A percentile compares a stretch with the other conserved stretches of the same genome.
Evolutionary conservation across 352 stramenopile species (phyloP).

Genomic region (Globisporangium irregulare): DNA sequence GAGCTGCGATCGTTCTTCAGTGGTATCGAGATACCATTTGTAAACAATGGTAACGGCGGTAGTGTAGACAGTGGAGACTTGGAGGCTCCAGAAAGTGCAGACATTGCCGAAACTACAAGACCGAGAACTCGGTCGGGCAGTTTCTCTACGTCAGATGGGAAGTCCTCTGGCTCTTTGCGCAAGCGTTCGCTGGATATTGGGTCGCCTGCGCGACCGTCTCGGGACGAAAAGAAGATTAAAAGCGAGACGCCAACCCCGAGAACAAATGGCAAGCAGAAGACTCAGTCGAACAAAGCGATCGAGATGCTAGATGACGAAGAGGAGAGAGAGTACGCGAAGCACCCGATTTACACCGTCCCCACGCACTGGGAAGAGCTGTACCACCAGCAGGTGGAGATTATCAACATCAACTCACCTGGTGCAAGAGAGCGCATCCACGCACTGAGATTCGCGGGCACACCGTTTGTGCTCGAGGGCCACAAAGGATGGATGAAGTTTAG

Average conservation of each 20-base stretch:
- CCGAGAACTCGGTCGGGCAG: slow-evolving; percentile 19
- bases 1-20: slow-evolving; percentile 4
- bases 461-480: slow-evolving; percentile 70
- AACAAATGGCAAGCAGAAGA: slow-evolving; percentile 7
- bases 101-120: background rate
- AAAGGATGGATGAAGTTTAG: slow-evolving; percentile 64
- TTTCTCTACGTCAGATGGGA: slow-evolving; percentile 29
- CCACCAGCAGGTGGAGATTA: slow-evolving; percentile 55
- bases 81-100: background rate
- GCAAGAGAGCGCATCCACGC: slow-evolving; percentile 59
- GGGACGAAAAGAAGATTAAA: slow-evolving; percentile 17
- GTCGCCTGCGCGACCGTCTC: background rate
- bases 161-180: slow-evolving; percentile 16
- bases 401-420: slow-evolving; percentile 53
- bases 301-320: slow-evolving; percentile 21
- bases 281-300: slow-evolving; percentile 13
- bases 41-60: background rate
- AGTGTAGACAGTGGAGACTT: background rate
- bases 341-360: slow-evolving; percentile 62
- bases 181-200: slow-evolving; percentile 36
- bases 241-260: background rate
- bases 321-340: slow-evolving; percentile 29
- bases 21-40: background rate
- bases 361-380: slow-evolving; percentile 74
- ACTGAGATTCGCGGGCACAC: slow-evolving; percentile 63